Evolutionary conservation across 352 stramenopile species (phyloP).

Genomic region (Pythium pyrilobum): DNA sequence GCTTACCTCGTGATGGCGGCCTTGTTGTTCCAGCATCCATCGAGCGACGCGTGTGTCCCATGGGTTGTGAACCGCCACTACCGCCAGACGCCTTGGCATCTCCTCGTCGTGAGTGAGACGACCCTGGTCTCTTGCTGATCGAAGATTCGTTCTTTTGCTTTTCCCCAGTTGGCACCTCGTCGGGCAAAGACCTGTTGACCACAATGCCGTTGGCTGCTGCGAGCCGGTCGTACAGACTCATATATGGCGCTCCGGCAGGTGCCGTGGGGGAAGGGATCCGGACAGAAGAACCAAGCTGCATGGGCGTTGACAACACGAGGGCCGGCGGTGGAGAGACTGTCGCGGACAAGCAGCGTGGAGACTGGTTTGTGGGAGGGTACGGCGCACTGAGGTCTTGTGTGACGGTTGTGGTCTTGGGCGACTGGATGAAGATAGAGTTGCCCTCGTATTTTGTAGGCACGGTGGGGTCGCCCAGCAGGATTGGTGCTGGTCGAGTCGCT

Average conservation of each 20-base stretch:
- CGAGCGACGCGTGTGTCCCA: not conserved
- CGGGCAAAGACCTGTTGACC: not conserved
- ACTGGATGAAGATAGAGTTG: slow-evolving; percentile 48
- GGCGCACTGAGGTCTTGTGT: slow-evolving; percentile 17
- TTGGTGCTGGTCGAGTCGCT: slow-evolving; percentile 29
- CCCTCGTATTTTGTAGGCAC: slow-evolving; percentile 39
- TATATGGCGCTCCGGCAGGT: slow-evolving; percentile 25
- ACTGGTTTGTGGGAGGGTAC: slow-evolving; percentile 6
- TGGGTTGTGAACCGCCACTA: not conserved
- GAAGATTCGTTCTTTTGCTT: not conserved
- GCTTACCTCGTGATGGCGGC: slow-evolving; percentile 9
- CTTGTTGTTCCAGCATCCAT: not conserved
- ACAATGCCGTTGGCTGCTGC: slow-evolving; percentile 39
- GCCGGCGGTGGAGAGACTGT: not conserved
- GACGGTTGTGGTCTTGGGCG: slow-evolving; percentile 26
- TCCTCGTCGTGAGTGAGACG: slow-evolving; percentile 7
- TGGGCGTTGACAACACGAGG: not conserved
- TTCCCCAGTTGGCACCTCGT: not conserved
- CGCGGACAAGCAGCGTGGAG: not conserved
- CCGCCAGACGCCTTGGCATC: not conserved
- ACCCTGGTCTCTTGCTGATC: not conserved
- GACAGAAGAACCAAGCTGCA: not conserved
- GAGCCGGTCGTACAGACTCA: slow-evolving; percentile 67
- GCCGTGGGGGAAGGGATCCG: slow-evolving; percentile 5
- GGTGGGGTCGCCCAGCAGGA: slow-evolving; percentile 30